These are phyloP conservation scores for Cryptococcus sp. DNA, from an alignment of 1,284 basidiomycete genomes.

Conservation along the genomic window DNA sequence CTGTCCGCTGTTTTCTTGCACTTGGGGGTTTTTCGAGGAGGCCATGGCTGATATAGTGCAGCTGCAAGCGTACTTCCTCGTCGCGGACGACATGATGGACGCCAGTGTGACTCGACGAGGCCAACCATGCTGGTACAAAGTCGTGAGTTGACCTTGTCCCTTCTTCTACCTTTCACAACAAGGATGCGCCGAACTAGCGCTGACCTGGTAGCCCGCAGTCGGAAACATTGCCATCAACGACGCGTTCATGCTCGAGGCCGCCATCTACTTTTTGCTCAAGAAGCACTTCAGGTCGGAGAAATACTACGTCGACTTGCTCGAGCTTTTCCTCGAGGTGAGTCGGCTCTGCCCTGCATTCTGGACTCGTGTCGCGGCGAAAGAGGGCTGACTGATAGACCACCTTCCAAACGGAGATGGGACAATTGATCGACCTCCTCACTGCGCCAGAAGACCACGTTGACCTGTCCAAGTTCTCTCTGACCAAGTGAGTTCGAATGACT, in stretches of 20 bases:
- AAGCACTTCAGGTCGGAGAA: conserved; percentile 74
- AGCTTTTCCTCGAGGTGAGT: conserved; percentile 78
- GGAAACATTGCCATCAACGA: conserved; percentile 94
- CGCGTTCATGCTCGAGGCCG: conserved; percentile 90
- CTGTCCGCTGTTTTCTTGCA: too few relatives aligned
- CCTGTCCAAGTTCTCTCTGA: conserved; percentile 73
- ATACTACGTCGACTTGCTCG: conserved; percentile 83
- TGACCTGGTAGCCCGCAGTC: conserved; percentile 53
- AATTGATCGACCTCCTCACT: conserved; percentile 91
- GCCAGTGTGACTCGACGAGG: conserved; percentile 72
- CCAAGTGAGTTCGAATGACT: conserved; percentile 54
- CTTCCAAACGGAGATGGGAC: conserved; percentile 93
- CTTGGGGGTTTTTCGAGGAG: too few relatives aligned
- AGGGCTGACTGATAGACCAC: conserved; percentile 58
- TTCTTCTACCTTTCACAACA: neutral
- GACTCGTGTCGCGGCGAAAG: neutral
- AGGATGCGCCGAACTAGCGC: neutral
- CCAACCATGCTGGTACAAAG: conserved; percentile 95
- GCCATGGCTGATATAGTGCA: conserved; percentile 36
- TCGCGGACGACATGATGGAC: conserved; percentile 99
- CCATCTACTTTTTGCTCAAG: conserved; percentile 88
- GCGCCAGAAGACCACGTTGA: conserved; percentile 88
- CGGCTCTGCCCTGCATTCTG: neutral
- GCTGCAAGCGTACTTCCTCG: conserved; percentile 98
- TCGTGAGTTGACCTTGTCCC: conserved; percentile 42